Evolutionary conservation across 257 asterid species (phyloP).

Genomic region (Nicotiana sylvestris): DNA sequence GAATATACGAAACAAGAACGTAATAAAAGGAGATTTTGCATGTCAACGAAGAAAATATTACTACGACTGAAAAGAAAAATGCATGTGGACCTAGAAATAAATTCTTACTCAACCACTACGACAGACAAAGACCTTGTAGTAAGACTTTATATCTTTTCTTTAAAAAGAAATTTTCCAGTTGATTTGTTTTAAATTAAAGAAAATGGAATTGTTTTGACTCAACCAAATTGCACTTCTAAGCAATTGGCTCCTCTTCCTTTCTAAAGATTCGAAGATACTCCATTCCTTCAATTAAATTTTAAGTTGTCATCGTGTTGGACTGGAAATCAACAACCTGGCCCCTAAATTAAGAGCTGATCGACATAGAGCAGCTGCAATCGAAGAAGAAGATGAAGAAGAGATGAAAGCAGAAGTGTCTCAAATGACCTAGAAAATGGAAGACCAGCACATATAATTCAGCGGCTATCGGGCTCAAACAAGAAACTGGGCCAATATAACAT

Average conservation of each 20-base stretch:
- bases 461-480: too few relatives aligned
- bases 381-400: too few relatives aligned
- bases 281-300: background rate
- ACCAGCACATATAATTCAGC: too few relatives aligned
- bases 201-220: background rate
- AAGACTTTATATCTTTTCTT: background rate
- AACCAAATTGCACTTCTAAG: background rate
- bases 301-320: background rate
- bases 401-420: too few relatives aligned
- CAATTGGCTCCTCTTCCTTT: background rate
- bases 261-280: background rate
- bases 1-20: background rate
- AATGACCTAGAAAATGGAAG: too few relatives aligned
- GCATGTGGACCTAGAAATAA: background rate
- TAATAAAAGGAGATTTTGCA: background rate
- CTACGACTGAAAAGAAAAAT: too few relatives aligned
- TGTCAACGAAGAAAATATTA: background rate
- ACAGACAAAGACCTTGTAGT: background rate
- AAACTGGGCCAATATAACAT: too few relatives aligned
- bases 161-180: background rate
- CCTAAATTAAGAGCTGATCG: too few relatives aligned
- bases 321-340: too few relatives aligned
- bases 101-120: background rate
- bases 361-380: too few relatives aligned
- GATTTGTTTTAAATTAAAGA: background rate